A percentile compares a stretch with the other conserved stretches of the same genome.
Evolutionary conservation across 2,329 filamentous ascomycete genomes (phyloP).

Genomic region (Fusarium sp.): DNA sequence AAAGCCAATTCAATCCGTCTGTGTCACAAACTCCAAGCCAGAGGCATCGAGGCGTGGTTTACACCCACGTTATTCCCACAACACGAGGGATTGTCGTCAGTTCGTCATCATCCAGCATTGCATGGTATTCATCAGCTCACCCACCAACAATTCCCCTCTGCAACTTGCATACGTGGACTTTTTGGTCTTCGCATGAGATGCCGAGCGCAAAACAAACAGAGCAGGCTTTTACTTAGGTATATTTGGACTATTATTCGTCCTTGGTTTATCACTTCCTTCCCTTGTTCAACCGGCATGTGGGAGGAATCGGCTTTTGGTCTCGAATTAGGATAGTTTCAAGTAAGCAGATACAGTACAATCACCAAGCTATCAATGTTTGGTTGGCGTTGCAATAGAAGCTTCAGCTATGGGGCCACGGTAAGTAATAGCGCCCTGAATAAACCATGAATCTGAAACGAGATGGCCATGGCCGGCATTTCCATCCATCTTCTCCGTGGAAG

Average conservation of each 20-base stretch:
- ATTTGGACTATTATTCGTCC: not conserved
- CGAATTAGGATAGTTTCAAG: slow-evolving; percentile 21
- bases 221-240: not conserved
- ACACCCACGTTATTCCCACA: slow-evolving; percentile 24
- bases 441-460: slow-evolving; percentile 31
- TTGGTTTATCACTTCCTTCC: slow-evolving; percentile 7
- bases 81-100: slow-evolving; percentile 30
- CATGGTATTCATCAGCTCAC: slow-evolving; percentile 27
- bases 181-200: slow-evolving; percentile 16
- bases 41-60: not conserved
- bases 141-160: slow-evolving; percentile 16
- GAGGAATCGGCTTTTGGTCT: slow-evolving; percentile 9
- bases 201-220: not conserved
- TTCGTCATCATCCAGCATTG: slow-evolving; percentile 32
- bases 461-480: slow-evolving; percentile 17
- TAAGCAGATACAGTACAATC: slow-evolving; percentile 8
- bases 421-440: slow-evolving; percentile 12
- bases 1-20: not conserved
- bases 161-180: slow-evolving; percentile 28
- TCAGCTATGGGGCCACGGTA: slow-evolving; percentile 6
- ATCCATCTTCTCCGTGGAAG: slow-evolving; percentile 17
- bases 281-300: slow-evolving; percentile 18
- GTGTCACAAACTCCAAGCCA: not conserved
- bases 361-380: not conserved
- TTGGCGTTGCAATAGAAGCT: slow-evolving; percentile 15